Percentiles rank a stretch among this genome's conserved stretches.
Evolutionary conservation across 2,329 filamentous ascomycete species (phyloP).

Genomic region (Clarireedia paspali): DNA sequence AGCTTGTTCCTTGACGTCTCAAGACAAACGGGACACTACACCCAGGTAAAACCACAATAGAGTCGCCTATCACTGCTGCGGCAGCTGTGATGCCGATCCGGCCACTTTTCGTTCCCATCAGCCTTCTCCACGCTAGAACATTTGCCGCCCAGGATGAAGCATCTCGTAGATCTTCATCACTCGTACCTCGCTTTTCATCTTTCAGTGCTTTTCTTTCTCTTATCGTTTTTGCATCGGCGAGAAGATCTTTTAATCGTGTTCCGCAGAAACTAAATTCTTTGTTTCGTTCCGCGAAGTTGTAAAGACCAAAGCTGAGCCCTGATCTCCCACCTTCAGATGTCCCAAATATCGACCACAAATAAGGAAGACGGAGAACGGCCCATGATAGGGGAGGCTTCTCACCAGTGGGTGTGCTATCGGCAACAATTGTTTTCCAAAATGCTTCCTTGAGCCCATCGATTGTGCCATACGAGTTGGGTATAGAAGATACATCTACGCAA

Average conservation of each 20-base stretch:
- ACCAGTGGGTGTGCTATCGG: not conserved
- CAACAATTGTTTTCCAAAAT: constrained; percentile 4
- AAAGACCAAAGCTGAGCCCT: not conserved
- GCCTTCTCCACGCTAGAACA: constrained; percentile 6
- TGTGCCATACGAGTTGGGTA: not conserved
- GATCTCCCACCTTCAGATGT: not conserved
- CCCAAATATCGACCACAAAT: not conserved
- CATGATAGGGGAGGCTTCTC: constrained; percentile 1
- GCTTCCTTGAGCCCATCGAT: not conserved
- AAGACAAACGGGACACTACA: constrained; percentile 5
- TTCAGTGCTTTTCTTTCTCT: not conserved
- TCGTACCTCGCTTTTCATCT: not conserved
- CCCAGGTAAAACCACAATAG: not conserved
- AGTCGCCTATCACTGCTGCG: not conserved
- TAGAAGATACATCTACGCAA: not conserved
- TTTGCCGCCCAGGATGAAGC: constrained; percentile 4
- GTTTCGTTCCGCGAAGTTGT: not conserved
- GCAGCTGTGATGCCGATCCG: not conserved
- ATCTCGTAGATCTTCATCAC: not conserved
- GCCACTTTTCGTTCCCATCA: not conserved
- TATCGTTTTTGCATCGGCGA: not conserved
- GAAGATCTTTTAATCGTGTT: not conserved
- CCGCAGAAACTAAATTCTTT: not conserved
- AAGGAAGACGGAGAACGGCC: constrained; percentile 1
- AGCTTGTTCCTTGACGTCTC: not conserved